A percentile compares a stretch with the other conserved stretches of the same genome.
These are phyloP conservation scores for Avicennia marina DNA, from an alignment of 257 asterid species.

Conservation along the genomic window DNA sequence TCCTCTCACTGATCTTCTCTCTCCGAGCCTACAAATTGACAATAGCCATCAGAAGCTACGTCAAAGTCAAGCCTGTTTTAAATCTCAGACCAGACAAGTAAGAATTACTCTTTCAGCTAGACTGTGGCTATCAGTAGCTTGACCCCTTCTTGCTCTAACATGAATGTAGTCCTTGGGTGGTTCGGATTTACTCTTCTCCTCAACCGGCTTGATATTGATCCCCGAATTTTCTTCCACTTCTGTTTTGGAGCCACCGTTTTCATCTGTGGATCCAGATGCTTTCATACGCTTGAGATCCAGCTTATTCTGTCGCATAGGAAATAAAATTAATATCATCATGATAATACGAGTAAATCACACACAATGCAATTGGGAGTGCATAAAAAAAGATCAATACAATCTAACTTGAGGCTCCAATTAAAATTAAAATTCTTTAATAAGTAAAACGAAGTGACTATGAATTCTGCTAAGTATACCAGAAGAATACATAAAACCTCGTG, in stretches of 20 bases:
- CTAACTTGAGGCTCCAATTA: too few species aligned
- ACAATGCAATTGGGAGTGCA: too few species aligned
- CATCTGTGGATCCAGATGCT: slow-evolving; percentile 31
- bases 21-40: slow-evolving; percentile 61
- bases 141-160: slow-evolving; percentile 95
- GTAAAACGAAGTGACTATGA: neutral
- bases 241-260: slow-evolving; percentile 34
- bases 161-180: slow-evolving; percentile 91
- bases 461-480: neutral
- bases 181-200: slow-evolving; percentile 48
- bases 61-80: neutral
- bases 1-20: slow-evolving; percentile 94
- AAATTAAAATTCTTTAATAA: too few species aligned
- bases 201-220: slow-evolving; percentile 41
- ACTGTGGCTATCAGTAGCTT: slow-evolving; percentile 97
- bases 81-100: slow-evolving; percentile 4
- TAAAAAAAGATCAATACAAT: too few species aligned
- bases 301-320: slow-evolving; percentile 36
- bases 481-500: too few species aligned
- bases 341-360: neutral
- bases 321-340: neutral
- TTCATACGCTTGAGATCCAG: slow-evolving; percentile 41
- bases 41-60: slow-evolving; percentile 20
- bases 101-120: slow-evolving; percentile 76
- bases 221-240: slow-evolving; percentile 58